Base-by-base conservation (phyloP, 768 basidiomycete genomes). In the Lactifluus hygrophoroides region DNA sequence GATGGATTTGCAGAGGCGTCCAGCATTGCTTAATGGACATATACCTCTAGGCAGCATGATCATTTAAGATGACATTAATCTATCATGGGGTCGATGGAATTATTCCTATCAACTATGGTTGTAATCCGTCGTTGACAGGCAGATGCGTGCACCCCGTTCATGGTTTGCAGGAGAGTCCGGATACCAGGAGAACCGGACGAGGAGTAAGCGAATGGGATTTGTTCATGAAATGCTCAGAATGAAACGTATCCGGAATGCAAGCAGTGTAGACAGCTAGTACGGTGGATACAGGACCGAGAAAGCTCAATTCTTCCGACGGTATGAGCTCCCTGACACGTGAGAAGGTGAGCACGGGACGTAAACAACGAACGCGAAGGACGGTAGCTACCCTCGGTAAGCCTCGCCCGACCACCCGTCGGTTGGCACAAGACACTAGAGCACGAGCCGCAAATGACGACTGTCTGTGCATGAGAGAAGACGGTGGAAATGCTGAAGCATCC, bases 401-500 rank as follows among this genome's bases (percentile, higher is more conserved):
- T 85, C 65, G 94, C 94, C 79, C 87, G 95, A 77, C 96, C 96
- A 78, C 96, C 94, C 34, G 93, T 95, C 54, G 95, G 95, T 73
- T 97, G 95, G 83, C 94, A 97, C 66, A 99, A 80, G 61, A 97
- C 88, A 67, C 86, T 89, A 56, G 90, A 83, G 82, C 96, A 99
- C 49, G 90, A 86, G 56, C 82, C 82, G 73, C 96, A 99, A 69
- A 93, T 78, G 50, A 97, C 94, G 62, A 97, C 96, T 62, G 93
- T 95, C 76, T 97, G 94, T 38, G 95, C 94, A 75, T 99, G 95
- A 65, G 96, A 98, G 85, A 99, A 99, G 68, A 98, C 94, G 65
- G 93, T 94, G 68, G 93, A 94, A 73, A 93, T 91, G 66, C 85
- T 83, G 73, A 93, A 93, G 81, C 93, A 95, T 64, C 92, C 92